Conservation (phyloP, 164 flowering plant species). For the grape (Vitis vinifera) region ASM3070453v1 NC_081819.1:17594001-17594500, state of each 20-base stretch:
- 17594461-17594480: slow-evolving; percentile 80
- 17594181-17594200: slow-evolving; percentile 99
- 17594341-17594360: slow-evolving; percentile 98
- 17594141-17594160: slow-evolving; percentile 74
- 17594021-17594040: slow-evolving; percentile 95
- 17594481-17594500: slow-evolving; percentile 67
- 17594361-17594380: slow-evolving; percentile 94
- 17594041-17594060: slow-evolving; percentile 94
- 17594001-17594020: not conserved
- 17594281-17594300: slow-evolving; percentile 48
- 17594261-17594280: not conserved
- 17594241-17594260: not conserved
- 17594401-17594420: slow-evolving; percentile 86
- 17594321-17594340: slow-evolving; percentile 99
- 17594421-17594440: slow-evolving; percentile 85
- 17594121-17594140: slow-evolving; percentile 82
- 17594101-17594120: slow-evolving; percentile 99
- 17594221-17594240: not conserved
- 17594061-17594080: slow-evolving; percentile 97
- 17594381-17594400: slow-evolving; percentile 95
- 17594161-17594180: slow-evolving; percentile 83
- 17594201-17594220: slow-evolving; percentile 1
- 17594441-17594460: slow-evolving; percentile 78
- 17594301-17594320: slow-evolving; percentile 97
- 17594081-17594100: slow-evolving; percentile 99